These are phyloP conservation scores for Rhodamnia argentea DNA, from an alignment of 345 rosid genomes.

Conservation along the genomic window DNA sequence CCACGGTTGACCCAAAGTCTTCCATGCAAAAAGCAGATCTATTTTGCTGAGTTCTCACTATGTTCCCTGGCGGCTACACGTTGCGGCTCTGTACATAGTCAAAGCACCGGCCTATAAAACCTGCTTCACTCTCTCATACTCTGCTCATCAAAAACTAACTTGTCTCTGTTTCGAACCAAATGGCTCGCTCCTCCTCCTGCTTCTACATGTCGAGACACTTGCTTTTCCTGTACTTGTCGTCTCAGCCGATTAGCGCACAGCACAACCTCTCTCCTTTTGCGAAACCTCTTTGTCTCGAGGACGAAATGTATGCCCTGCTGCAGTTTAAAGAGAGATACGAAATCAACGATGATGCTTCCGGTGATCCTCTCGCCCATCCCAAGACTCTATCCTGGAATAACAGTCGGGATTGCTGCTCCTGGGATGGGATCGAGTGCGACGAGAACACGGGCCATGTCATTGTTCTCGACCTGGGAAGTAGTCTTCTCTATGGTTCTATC, in stretches of 20 bases:
- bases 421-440: constrained; percentile 5
- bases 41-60: no score
- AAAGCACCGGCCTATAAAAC: not conserved
- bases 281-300: not conserved
- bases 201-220: not conserved
- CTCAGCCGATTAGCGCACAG: not conserved
- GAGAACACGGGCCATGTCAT: not conserved
- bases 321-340: not conserved
- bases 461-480: not conserved
- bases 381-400: not conserved
- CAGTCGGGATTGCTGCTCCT: not conserved
- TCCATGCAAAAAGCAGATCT: no score
- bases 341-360: not conserved
- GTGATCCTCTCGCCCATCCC: not conserved
- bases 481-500: not conserved
- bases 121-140: not conserved
- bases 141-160: not conserved
- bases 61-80: no score
- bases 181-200: not conserved
- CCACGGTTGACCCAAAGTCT: no score
- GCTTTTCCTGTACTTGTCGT: not conserved
- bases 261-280: not conserved
- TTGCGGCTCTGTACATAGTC: no score
- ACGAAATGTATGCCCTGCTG: not conserved
- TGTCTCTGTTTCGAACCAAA: not conserved